phyloP scores from a whole-genome alignment of 176 grass and related monocot genomes.

The Aegilops speltoides region DNA sequence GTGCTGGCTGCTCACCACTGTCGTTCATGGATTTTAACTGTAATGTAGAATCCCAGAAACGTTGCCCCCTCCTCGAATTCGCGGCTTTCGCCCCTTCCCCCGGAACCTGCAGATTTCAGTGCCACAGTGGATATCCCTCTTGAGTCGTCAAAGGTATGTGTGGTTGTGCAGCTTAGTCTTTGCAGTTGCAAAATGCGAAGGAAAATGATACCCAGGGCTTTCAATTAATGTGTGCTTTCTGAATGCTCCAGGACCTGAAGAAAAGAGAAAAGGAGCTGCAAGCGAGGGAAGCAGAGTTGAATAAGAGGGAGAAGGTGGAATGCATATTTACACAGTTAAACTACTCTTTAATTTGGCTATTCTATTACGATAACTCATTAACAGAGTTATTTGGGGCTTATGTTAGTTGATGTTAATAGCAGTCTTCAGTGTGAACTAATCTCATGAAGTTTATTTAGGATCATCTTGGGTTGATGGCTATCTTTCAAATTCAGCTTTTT shows the following conservation, averaged over 20 bases:
- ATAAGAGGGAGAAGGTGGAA: slow-evolving; percentile 86
- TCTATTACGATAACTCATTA: neutral
- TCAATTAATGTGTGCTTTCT: neutral
- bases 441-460: slow-evolving; percentile 1
- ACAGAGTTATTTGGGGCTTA: neutral
- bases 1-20: neutral
- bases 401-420: neutral
- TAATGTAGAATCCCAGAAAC: slow-evolving; percentile 65
- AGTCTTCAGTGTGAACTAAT: neutral
- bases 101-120: slow-evolving; percentile 79
- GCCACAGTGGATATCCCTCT: slow-evolving; percentile 82
- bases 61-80: slow-evolving; percentile 72
- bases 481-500: neutral
- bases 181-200: neutral
- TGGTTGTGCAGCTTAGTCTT: neutral
- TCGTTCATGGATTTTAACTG: neutral
- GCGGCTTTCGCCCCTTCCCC: slow-evolving; percentile 81
- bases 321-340: neutral
- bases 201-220: neutral
- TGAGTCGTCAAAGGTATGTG: slow-evolving; percentile 72
- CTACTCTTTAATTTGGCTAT: neutral
- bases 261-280: slow-evolving; percentile 92
- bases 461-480: neutral
- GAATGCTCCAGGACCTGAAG: slow-evolving; percentile 68
- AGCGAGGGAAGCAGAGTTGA: slow-evolving; percentile 86